Evolutionary conservation across 2,329 filamentous ascomycete species (phyloP), one percentile per base, ranked within the genome.

Genomic region (Cladosporium cucumerinum): DNA sequence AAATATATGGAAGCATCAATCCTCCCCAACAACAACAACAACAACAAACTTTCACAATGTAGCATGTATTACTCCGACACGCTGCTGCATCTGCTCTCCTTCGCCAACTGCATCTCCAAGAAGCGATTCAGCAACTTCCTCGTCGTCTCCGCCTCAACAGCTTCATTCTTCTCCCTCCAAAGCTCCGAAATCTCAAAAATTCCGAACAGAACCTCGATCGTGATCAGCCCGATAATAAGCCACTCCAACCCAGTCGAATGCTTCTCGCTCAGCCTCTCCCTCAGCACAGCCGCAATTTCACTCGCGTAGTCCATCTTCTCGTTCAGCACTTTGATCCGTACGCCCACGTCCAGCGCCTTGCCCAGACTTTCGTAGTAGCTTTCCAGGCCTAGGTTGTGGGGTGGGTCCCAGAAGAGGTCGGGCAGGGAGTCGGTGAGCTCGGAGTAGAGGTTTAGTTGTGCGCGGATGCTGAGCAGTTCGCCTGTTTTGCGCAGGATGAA

Each of bases 241-340:
- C 92, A 94, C 79, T 98, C 95, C 12, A 99, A 82, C 63, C 92
- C 84, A 32, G 93, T 87, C 18, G 92, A 90, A 74, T 98, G 93
- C 76, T 92, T 92, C 81, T 98, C 93, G 74, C 91, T 96, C 63
- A 96, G 84, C 75, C 93, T 88, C 77, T 97, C 92, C 65, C 95
- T 84, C 67, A 98, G 80, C 18, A 98, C 93, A 61, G 84, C 91
- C 7, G 95, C 93, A 76, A 97, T 97, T 77, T 98, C 94, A 73
- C 95, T 91, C 0, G 94, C 95, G 76, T 99, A 98, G 74, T 97
- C 94, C 86, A 99, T 96, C 81, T 96, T 96, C 80, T 96, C 92
- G 76, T 99, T 99, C 70, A 98, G 80, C 21, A 92, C 88, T 72
- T 91, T 91, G 79, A 98, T 98, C 59, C 95, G 86, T 28, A 95